A percentile compares a stretch with the other conserved stretches of the same genome.
Evolutionary conservation across 768 basidiomycete species (phyloP).

Genomic region (Tulasnella sp.): DNA sequence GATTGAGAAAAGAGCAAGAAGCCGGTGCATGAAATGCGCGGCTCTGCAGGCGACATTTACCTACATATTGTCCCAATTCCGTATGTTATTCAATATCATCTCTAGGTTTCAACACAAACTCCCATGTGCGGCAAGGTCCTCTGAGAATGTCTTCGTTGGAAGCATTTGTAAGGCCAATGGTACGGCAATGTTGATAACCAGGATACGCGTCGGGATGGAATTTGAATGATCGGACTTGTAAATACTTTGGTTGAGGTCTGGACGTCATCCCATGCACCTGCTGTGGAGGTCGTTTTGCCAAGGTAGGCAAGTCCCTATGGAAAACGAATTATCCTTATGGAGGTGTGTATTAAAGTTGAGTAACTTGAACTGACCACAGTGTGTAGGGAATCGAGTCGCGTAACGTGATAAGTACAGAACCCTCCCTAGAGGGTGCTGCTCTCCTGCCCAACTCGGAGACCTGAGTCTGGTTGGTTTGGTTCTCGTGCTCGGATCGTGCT

Average conservation of each 20-base stretch:
- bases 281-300: constrained; percentile 46
- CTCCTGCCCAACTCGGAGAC: neutral
- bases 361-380: constrained; percentile 51
- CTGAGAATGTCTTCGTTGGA: constrained; percentile 9
- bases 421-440: constrained; percentile 31
- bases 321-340: neutral
- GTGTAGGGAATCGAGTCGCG: constrained; percentile 82
- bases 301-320: constrained; percentile 55
- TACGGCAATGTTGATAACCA: constrained; percentile 90
- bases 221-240: constrained; percentile 60
- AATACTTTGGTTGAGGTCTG: constrained; percentile 57
- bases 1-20: neutral
- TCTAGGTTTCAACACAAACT: constrained; percentile 12
- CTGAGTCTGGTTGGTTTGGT: neutral
- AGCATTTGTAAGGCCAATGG: constrained; percentile 53
- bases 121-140: constrained; percentile 15
- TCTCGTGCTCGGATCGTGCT: neutral
- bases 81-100: constrained; percentile 3
- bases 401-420: constrained; percentile 74
- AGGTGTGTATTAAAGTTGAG: constrained; percentile 18
- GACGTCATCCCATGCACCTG: constrained; percentile 32
- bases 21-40: too few relatives aligned
- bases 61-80: too few relatives aligned
- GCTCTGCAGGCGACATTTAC: too few relatives aligned
- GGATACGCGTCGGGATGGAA: constrained; percentile 61